Percentiles rank a stretch among this genome's conserved stretches.
Conservation (phyloP, 2,329 filamentous ascomycete genomes). For the Rhinocladiella mackenziei region DNA sequence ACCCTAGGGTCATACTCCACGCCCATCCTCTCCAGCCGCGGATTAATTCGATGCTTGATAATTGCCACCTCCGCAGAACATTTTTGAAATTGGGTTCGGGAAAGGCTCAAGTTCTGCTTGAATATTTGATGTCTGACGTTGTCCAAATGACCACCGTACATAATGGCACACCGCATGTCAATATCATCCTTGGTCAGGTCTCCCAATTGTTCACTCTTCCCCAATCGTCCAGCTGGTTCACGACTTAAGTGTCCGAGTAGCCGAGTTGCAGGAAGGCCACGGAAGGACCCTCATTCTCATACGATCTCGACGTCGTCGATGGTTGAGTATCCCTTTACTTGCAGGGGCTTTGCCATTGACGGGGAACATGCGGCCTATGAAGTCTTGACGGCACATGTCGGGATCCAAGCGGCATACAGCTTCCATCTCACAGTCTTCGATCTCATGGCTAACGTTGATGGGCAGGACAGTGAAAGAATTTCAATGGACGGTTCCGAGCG, state of each 20-base stretch:
- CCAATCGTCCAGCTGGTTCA: constrained; percentile 4
- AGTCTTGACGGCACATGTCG: constrained; percentile 19
- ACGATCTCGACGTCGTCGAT: constrained; percentile 19
- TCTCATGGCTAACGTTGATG: constrained; percentile 11
- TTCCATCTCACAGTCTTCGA: constrained; percentile 22
- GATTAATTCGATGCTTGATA: constrained; percentile 5
- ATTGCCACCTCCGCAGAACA: constrained; percentile 11
- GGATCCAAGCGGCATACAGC: constrained; percentile 15
- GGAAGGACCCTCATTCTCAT: constrained; percentile 15
- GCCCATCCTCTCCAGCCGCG: constrained; percentile 9
- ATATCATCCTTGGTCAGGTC: constrained; percentile 16
- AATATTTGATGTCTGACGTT: constrained; percentile 2
- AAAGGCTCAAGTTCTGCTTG: constrained; percentile 6
- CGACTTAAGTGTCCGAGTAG: constrained; percentile 14
- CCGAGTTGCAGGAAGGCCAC: constrained; percentile 11
- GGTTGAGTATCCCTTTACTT: constrained; percentile 14
- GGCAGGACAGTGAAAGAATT: constrained; percentile 9
- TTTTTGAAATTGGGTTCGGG: constrained; percentile 7
- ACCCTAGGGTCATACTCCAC: constrained; percentile 2
- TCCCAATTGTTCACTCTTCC: constrained; percentile 6
- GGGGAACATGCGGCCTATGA: constrained; percentile 16
- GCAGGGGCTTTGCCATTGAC: constrained; percentile 7
- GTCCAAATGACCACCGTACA: constrained; percentile 18
- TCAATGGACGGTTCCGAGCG: constrained; percentile 10
- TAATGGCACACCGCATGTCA: constrained; percentile 15